A percentile compares a stretch with the other conserved stretches of the same genome.
Conservation (phyloP, 306 rosid genomes). For the Sindora glabra region DNA sequence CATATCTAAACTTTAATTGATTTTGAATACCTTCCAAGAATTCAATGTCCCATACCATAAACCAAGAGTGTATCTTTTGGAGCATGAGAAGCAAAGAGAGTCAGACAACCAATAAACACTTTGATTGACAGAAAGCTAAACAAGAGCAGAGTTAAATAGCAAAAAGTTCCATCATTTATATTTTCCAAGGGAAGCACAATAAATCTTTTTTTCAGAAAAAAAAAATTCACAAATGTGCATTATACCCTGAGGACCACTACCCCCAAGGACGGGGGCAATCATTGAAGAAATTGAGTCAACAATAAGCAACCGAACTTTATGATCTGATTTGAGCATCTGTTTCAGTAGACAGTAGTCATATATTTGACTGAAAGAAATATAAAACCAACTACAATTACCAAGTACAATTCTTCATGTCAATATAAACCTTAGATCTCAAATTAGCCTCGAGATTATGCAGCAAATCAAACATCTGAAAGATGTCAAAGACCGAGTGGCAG, state of each 20-base stretch:
- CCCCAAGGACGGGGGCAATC: slow-evolving; percentile 79
- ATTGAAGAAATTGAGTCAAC: slow-evolving; percentile 81
- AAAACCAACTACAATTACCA: slow-evolving; percentile 1
- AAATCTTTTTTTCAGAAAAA: background rate
- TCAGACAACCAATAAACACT: background rate
- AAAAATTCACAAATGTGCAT: slow-evolving; percentile 10
- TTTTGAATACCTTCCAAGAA: too few species aligned
- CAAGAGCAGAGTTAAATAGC: slow-evolving; percentile 2
- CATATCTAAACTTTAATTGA: too few species aligned
- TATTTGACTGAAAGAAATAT: slow-evolving; percentile 12
- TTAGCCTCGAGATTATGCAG: slow-evolving; percentile 57
- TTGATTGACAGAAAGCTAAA: background rate
- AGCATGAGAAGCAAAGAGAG: background rate
- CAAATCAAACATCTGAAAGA: slow-evolving; percentile 68
- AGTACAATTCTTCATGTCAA: slow-evolving; percentile 4
- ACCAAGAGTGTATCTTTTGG: background rate
- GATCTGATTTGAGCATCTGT: slow-evolving; percentile 38
- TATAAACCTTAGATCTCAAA: slow-evolving; percentile 58
- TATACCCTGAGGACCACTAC: slow-evolving; percentile 73
- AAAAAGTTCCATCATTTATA: background rate
- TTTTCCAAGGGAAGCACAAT: background rate
- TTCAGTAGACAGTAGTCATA: slow-evolving; percentile 17
- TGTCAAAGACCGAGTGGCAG: slow-evolving; percentile 70
- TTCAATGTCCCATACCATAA: too few species aligned
- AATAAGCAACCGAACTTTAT: slow-evolving; percentile 55